phyloP scores from a whole-genome alignment of 2,329 filamentous ascomycete genomes.

The Fusarium bactridioides region DNA sequence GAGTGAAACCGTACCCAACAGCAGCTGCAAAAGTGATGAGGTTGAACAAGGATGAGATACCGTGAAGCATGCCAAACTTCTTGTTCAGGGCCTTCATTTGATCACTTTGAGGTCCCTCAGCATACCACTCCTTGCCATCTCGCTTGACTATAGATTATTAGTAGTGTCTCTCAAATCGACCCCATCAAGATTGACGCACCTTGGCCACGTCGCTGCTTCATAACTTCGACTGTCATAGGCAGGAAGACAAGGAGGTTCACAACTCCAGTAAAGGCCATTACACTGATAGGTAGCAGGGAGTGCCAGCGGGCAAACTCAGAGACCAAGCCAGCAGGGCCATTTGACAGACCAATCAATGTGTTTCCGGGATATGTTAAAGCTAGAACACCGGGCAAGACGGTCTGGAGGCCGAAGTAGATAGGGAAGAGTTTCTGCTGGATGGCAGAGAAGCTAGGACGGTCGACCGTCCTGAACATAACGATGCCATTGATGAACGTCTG shows the following conservation, averaged over 20 bases:
- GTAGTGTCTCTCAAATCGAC: background rate
- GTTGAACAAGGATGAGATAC: conserved; percentile 82
- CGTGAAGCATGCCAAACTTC: conserved; percentile 81
- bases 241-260: conserved; percentile 76
- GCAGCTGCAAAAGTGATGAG: conserved; percentile 73
- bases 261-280: conserved; percentile 74
- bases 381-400: conserved; percentile 74
- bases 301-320: conserved; percentile 67
- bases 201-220: conserved; percentile 80
- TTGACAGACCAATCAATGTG: conserved; percentile 54
- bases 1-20: conserved; percentile 78
- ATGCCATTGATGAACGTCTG: conserved; percentile 80
- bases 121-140: conserved; percentile 88
- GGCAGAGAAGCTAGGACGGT: conserved; percentile 80
- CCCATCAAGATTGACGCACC: conserved; percentile 58
- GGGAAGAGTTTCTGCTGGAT: conserved; percentile 86
- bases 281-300: conserved; percentile 73
- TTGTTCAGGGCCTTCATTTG: conserved; percentile 86
- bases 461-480: conserved; percentile 78
- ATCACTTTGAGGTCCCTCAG: conserved; percentile 78
- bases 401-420: conserved; percentile 87
- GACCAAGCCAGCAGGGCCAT: conserved; percentile 64
- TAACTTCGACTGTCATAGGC: conserved; percentile 77
- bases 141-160: conserved; percentile 68
- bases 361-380: conserved; percentile 83